These are phyloP conservation scores for Antitrichia curtipendula DNA, from an alignment of 225 moss, liverwort and hornwort species.

Conservation along the genomic window DNA sequence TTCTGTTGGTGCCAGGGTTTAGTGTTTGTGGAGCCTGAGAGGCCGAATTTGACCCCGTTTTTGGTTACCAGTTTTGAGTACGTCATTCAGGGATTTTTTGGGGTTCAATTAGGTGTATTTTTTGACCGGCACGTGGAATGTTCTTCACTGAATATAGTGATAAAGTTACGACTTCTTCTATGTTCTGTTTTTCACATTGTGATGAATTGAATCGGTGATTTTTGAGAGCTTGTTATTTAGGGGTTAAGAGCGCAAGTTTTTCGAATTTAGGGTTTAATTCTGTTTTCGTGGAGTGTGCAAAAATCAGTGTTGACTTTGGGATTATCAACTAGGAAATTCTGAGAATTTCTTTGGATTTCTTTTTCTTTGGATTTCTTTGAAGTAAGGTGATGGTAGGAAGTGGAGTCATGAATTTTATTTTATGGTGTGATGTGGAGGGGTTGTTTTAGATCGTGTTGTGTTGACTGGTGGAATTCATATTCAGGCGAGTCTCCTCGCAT, in stretches of 20 bases:
- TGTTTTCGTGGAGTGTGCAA: background rate
- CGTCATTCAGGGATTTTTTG: background rate
- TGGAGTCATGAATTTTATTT: background rate
- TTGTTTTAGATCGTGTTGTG: background rate
- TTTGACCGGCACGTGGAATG: background rate
- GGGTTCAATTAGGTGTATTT: background rate
- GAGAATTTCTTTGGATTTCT: background rate
- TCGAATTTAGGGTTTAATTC: background rate
- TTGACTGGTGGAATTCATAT: background rate
- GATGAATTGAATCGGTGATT: background rate
- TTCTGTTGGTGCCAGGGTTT: background rate
- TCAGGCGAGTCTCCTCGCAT: conserved; percentile 4
- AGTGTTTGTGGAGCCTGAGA: background rate
- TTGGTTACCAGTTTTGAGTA: background rate
- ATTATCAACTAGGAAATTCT: background rate
- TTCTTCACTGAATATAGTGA: background rate
- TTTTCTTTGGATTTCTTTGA: background rate
- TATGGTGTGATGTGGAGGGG: background rate
- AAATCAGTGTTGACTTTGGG: background rate
- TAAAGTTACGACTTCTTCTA: background rate
- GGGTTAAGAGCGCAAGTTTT: background rate
- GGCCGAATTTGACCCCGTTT: background rate
- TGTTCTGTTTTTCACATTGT: background rate
- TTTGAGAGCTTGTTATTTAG: background rate
- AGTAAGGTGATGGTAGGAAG: background rate